Percentiles rank a stretch among this genome's conserved stretches.
phyloP scores from a whole-genome alignment of 176 grass and related monocot genomes.

The Phragmites australis region DNA sequence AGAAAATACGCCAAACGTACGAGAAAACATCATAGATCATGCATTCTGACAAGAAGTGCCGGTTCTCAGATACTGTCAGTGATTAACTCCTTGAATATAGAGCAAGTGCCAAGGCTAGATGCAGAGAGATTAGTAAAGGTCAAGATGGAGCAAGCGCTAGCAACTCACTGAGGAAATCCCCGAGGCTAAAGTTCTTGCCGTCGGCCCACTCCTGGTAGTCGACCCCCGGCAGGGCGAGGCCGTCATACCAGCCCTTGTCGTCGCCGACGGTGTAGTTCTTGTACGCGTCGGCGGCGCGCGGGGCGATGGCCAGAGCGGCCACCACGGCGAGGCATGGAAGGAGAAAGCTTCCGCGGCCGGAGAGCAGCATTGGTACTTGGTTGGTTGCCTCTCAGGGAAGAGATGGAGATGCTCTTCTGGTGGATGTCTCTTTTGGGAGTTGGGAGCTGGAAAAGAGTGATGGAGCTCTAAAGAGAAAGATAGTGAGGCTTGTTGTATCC shows the following conservation, averaged over 20 bases:
- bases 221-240: slow-evolving; percentile 46
- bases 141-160: not conserved
- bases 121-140: not conserved
- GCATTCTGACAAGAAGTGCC: no score
- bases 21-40: no score
- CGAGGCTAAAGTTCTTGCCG: slow-evolving; percentile 87
- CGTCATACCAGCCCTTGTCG: slow-evolving; percentile 87
- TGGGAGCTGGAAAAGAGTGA: slow-evolving; percentile 31
- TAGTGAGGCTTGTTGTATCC: no score
- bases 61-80: not conserved
- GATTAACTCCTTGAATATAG: not conserved
- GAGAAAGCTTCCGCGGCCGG: not conserved
- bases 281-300: slow-evolving; percentile 43
- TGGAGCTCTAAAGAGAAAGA: slow-evolving; percentile 8
- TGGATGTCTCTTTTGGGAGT: not conserved
- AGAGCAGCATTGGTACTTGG: slow-evolving; percentile 17
- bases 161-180: slow-evolving; percentile 96
- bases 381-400: slow-evolving; percentile 34
- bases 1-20: no score
- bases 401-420: slow-evolving; percentile 31
- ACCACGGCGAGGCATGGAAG: slow-evolving; percentile 7
- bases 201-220: slow-evolving; percentile 92
- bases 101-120: no score
- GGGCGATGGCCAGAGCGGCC: not conserved
- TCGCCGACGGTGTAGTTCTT: slow-evolving; percentile 97